phyloP scores from a whole-genome alignment of 495 filamentous ascomycete species.

The Neurospora sp. region DNA sequence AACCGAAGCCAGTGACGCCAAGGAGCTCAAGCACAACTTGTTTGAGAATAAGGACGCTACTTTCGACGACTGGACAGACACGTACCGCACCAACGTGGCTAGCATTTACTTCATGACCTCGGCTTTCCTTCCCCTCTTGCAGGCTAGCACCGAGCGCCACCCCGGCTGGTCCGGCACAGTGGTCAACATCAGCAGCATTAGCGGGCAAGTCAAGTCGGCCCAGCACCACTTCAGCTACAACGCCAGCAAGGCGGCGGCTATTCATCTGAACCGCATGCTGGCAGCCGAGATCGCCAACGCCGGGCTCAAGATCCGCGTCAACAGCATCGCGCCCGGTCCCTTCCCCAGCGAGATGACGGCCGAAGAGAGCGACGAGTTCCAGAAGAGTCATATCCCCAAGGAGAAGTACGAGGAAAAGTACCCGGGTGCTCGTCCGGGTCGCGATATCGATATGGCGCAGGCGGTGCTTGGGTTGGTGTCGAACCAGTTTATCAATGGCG shows the following conservation, averaged over 20 bases:
- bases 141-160: slow-evolving; percentile 33
- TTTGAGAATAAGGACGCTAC: slow-evolving; percentile 25
- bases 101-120: slow-evolving; percentile 47
- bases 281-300: slow-evolving; percentile 28
- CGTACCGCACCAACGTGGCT: slow-evolving; percentile 68
- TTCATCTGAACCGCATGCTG: slow-evolving; percentile 54
- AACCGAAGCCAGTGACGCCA: slow-evolving; percentile 42
- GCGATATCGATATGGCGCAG: slow-evolving; percentile 66
- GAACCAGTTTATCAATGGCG: slow-evolving; percentile 66
- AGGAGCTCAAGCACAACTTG: slow-evolving; percentile 44
- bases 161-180: slow-evolving; percentile 44
- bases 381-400: slow-evolving; percentile 55
- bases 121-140: slow-evolving; percentile 34
- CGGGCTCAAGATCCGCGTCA: slow-evolving; percentile 48
- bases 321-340: slow-evolving; percentile 65
- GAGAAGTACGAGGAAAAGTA: slow-evolving; percentile 52
- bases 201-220: slow-evolving; percentile 51
- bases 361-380: slow-evolving; percentile 40
- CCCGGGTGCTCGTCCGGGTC: slow-evolving; percentile 51
- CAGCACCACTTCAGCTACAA: slow-evolving; percentile 73
- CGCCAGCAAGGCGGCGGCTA: slow-evolving; percentile 61
- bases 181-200: slow-evolving; percentile 46
- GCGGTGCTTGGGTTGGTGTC: slow-evolving; percentile 50
- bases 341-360: slow-evolving; percentile 67
- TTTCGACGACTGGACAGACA: slow-evolving; percentile 57